Conservation (phyloP, 1,284 basidiomycete genomes). For the Athelia psychrophila region DNA sequence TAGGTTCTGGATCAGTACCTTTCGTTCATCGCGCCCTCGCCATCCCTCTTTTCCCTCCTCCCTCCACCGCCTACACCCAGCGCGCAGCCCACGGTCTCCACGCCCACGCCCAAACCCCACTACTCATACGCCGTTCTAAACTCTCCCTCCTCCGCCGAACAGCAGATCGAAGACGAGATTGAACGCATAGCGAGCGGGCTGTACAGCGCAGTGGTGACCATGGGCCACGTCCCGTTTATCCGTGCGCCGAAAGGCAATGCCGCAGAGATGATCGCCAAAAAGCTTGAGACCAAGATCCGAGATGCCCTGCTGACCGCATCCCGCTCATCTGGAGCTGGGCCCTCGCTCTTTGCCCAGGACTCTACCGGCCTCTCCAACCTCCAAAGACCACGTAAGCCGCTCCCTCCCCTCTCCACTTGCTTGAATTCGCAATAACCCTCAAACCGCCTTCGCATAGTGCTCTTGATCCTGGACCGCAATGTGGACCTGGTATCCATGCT, state of each 20-base stretch:
- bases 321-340: conserved; percentile 50
- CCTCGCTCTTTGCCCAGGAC: conserved; percentile 71
- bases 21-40: conserved; percentile 94
- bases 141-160: conserved; percentile 88
- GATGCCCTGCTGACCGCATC: conserved; percentile 88
- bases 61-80: conserved; percentile 36
- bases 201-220: conserved; percentile 92
- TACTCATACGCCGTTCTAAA: conserved; percentile 86
- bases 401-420: conserved; percentile 2
- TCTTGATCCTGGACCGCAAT: conserved; percentile 94
- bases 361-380: conserved; percentile 69
- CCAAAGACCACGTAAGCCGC: conserved; percentile 75
- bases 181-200: conserved; percentile 90
- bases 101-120: conserved; percentile 30
- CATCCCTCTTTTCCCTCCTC: conserved; percentile 91
- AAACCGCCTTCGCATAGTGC: conserved; percentile 46
- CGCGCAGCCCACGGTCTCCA: conserved; percentile 30
- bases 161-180: conserved; percentile 91
- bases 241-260: conserved; percentile 95
- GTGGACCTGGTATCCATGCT: conserved; percentile 95
- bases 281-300: conserved; percentile 89
- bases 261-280: conserved; percentile 97
- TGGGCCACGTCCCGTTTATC: conserved; percentile 95
- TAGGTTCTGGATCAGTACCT: conserved; percentile 95
- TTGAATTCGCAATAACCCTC: background rate